These are phyloP conservation scores for Agastache rugosa DNA, from an alignment of 257 asterid species.

Conservation along the genomic window DNA sequence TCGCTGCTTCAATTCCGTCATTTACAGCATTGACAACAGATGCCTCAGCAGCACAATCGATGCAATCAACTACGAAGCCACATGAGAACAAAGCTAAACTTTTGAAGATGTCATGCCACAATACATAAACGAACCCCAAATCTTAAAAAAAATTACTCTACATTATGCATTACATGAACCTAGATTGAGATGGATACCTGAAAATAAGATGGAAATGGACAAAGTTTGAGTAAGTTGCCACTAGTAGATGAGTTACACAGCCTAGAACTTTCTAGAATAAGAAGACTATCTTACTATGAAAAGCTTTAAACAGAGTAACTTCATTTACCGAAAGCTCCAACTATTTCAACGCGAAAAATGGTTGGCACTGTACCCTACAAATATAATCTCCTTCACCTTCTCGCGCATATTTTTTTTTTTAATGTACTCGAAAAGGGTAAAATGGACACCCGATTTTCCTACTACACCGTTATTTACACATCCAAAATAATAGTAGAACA, in stretches of 20 bases:
- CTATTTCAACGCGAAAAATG: neutral
- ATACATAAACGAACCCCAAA: neutral
- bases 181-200: neutral
- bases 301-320: neutral
- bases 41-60: constrained; percentile 94
- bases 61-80: constrained; percentile 78
- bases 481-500: neutral
- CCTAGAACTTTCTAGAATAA: neutral
- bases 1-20: constrained; percentile 87
- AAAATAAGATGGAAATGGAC: neutral
- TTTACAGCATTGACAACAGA: constrained; percentile 85
- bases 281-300: neutral
- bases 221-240: neutral
- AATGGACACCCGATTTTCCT: neutral
- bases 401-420: neutral
- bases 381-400: neutral
- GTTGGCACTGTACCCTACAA: neutral
- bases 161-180: neutral
- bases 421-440: neutral
- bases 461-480: neutral
- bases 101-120: neutral
- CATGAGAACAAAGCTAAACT: neutral
- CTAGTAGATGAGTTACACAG: neutral
- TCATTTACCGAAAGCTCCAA: neutral
- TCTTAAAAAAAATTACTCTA: neutral